Conservation (phyloP, 441 rosid species). For the Corymbia citriodora region DNA sequence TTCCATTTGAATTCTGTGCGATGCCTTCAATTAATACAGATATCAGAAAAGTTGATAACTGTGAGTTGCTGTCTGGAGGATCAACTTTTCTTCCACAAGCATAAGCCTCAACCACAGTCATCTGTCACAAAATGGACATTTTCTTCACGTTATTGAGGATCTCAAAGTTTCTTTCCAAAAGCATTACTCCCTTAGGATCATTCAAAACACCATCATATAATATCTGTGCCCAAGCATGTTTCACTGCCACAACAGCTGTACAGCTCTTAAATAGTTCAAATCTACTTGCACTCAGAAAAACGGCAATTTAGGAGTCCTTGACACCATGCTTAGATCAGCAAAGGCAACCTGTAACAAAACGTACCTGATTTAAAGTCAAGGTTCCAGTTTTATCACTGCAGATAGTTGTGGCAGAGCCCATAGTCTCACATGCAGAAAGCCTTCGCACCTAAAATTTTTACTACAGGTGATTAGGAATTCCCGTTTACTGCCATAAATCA, state of each 20-base stretch:
- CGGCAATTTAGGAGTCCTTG: background rate
- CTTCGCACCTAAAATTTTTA: conserved; percentile 76
- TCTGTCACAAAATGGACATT: conserved; percentile 26
- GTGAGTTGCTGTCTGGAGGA: conserved; percentile 42
- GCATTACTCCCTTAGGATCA: accelerated
- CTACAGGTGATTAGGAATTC: background rate
- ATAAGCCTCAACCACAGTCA: conserved; percentile 81
- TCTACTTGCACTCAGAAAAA: background rate
- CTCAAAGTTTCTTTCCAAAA: background rate
- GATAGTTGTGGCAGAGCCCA: conserved; percentile 99
- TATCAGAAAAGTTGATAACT: conserved; percentile 30
- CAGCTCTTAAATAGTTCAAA: background rate
- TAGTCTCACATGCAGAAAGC: conserved; percentile 98
- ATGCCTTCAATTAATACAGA: conserved; percentile 67
- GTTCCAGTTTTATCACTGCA: conserved; percentile 99
- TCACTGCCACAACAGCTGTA: background rate
- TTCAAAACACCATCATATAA: accelerated
- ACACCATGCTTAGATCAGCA: background rate
- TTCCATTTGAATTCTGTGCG: conserved; percentile 81
- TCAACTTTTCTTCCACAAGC: conserved; percentile 52
- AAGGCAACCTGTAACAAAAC: background rate
- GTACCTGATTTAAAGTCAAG: conserved; percentile 80
- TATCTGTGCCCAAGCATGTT: background rate
- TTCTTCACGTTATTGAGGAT: background rate
- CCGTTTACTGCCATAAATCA: background rate